Percentiles rank a stretch among this genome's conserved stretches.
Evolutionary conservation across 257 asterid species (phyloP).

Genomic region (Salvia hispanica): DNA sequence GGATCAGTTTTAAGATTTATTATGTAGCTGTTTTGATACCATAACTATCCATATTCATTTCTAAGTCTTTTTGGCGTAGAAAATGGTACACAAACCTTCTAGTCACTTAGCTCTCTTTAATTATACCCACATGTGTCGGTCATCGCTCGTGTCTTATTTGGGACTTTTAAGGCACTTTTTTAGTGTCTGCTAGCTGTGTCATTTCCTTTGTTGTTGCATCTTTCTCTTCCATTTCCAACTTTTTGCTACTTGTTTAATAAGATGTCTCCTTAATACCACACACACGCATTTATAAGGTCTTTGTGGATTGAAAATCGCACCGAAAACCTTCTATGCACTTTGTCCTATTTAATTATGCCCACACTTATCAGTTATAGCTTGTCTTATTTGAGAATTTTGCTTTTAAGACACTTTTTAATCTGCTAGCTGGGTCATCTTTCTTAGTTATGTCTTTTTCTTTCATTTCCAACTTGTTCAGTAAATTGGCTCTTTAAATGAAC

Average conservation of each 20-base stretch:
- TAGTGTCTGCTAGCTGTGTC: background rate
- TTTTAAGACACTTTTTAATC: too few species aligned
- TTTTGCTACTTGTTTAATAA: background rate
- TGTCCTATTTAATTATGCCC: too few species aligned
- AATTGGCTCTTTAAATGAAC: too few species aligned
- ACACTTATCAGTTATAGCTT: too few species aligned
- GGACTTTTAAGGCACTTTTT: constrained; percentile 12
- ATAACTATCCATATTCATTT: background rate
- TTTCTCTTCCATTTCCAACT: background rate
- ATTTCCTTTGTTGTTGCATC: background rate
- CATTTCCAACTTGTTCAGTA: too few species aligned
- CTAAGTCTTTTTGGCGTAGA: background rate
- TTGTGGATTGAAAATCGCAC: too few species aligned
- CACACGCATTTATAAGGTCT: too few species aligned
- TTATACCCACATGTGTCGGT: background rate
- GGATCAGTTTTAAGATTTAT: background rate
- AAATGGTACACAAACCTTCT: background rate
- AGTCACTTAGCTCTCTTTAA: background rate
- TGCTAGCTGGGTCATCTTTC: too few species aligned
- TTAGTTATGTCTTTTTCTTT: too few species aligned
- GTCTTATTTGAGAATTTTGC: too few species aligned
- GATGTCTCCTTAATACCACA: background rate
- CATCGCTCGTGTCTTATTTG: background rate
- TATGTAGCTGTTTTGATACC: background rate
- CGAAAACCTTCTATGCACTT: too few species aligned